Percentiles rank a stretch among this genome's conserved stretches.
Evolutionary conservation across 768 basidiomycete genomes (phyloP).

Genomic region (Mycena latifolia): DNA sequence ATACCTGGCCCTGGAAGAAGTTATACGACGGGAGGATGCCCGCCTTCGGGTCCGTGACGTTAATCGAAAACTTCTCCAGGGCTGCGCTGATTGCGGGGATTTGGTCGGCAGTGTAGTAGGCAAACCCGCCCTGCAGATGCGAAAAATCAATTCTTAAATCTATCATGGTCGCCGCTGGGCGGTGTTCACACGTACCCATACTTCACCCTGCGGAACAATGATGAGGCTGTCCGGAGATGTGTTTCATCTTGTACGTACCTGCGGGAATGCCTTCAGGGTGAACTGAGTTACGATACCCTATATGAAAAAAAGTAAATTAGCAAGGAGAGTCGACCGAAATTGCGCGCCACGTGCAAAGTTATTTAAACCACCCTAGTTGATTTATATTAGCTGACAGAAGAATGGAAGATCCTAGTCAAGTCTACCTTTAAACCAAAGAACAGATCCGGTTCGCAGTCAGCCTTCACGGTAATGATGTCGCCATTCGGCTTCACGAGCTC

Average conservation of each 20-base stretch:
- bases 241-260: slow-evolving; percentile 37
- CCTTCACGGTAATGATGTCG: slow-evolving; percentile 50
- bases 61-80: slow-evolving; percentile 52
- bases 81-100: slow-evolving; percentile 49
- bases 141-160: neutral
- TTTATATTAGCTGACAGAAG: neutral
- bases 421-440: slow-evolving; percentile 57
- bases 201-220: slow-evolving; percentile 46
- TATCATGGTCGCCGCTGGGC: no score
- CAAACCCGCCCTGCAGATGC: slow-evolving; percentile 60
- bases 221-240: neutral
- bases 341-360: slow-evolving; percentile 65
- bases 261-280: slow-evolving; percentile 65
- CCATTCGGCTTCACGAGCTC: slow-evolving; percentile 72
- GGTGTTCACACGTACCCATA: slow-evolving; percentile 62
- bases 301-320: slow-evolving; percentile 6
- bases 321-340: neutral
- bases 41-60: slow-evolving; percentile 65
- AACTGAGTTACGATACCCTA: slow-evolving; percentile 73
- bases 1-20: slow-evolving; percentile 56
- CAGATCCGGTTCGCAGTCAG: slow-evolving; percentile 48
- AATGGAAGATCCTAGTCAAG: slow-evolving; percentile 12
- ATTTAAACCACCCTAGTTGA: slow-evolving; percentile 67
- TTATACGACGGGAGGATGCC: slow-evolving; percentile 61
- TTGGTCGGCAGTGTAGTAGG: slow-evolving; percentile 43